Conservation (phyloP, 78 protist species). For the Creolimax fragrantissima region DNA sequence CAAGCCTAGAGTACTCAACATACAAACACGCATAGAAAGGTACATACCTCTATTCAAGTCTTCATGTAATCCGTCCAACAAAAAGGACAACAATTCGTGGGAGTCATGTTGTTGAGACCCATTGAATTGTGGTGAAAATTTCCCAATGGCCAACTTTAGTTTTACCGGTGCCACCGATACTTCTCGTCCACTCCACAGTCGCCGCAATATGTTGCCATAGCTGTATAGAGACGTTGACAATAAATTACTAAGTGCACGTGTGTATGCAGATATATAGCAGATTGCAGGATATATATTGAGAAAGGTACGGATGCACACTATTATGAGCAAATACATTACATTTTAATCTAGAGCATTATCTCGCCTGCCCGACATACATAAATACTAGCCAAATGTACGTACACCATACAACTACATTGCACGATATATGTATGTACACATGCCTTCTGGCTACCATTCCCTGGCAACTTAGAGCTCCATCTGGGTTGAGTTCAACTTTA, state of each 20-base stretch:
- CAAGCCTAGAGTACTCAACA: too few relatives aligned
- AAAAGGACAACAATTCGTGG: slow-evolving; percentile 51
- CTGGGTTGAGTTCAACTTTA: slow-evolving; percentile 41
- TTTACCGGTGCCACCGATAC: background rate
- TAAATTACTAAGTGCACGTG: too few relatives aligned
- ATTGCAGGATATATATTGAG: too few relatives aligned
- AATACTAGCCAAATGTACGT: too few relatives aligned
- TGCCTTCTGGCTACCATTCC: slow-evolving; percentile 57
- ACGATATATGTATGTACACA: slow-evolving; percentile 24
- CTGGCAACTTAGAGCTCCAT: slow-evolving; percentile 58
- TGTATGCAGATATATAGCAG: too few relatives aligned
- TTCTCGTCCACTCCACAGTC: background rate
- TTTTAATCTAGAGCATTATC: too few relatives aligned
- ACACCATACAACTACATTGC: too few relatives aligned
- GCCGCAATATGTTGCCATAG: background rate
- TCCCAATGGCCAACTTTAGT: background rate
- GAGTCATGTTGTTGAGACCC: slow-evolving; percentile 79
- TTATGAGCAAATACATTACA: too few relatives aligned
- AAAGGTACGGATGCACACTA: too few relatives aligned
- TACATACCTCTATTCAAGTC: slow-evolving; percentile 72
- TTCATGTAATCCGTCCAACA: slow-evolving; percentile 80
- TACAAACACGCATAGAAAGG: too few relatives aligned
- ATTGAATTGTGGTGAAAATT: slow-evolving; percentile 59
- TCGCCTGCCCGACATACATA: too few relatives aligned
- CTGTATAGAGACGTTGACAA: too few relatives aligned